Evolutionary conservation across 2,329 filamentous ascomycete species (phyloP).

Genomic region (Clonostachys byssicola): DNA sequence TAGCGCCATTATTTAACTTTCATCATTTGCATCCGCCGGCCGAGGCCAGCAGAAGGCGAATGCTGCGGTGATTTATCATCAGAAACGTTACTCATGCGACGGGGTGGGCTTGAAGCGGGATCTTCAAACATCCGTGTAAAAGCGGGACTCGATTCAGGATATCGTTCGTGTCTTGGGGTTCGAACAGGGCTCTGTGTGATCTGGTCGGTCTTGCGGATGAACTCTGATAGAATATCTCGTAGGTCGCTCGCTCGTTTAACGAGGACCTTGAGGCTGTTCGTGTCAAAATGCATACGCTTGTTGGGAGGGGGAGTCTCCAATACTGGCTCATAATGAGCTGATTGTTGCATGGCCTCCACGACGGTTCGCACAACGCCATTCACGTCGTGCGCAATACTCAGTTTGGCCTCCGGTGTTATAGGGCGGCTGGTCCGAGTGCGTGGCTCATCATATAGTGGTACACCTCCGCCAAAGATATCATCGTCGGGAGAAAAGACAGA

Average conservation of each 20-base stretch:
- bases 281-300: conserved; percentile 60
- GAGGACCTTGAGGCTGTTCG: conserved; percentile 62
- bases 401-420: conserved; percentile 32
- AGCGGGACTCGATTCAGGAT: conserved; percentile 57
- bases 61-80: conserved; percentile 45
- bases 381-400: conserved; percentile 26
- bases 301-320: conserved; percentile 32
- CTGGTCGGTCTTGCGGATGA: conserved; percentile 55
- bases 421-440: conserved; percentile 23
- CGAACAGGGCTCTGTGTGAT: conserved; percentile 50
- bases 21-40: conserved; percentile 59
- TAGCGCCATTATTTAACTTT: conserved; percentile 45
- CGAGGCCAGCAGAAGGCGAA: conserved; percentile 45
- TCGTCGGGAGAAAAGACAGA: conserved; percentile 64
- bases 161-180: conserved; percentile 39
- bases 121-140: conserved; percentile 65
- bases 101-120: conserved; percentile 50
- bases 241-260: conserved; percentile 59
- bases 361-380: conserved; percentile 54
- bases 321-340: conserved; percentile 24
- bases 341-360: conserved; percentile 60
- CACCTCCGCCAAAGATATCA: conserved; percentile 54
- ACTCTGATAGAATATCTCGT: conserved; percentile 54
- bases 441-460: no score
- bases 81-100: conserved; percentile 41